A percentile compares a stretch with the other conserved stretches of the same genome.
These are phyloP conservation scores for Backusella morwellensis DNA, from an alignment of 192 early-diverging fungal genomes.

Conservation along the genomic window DNA sequence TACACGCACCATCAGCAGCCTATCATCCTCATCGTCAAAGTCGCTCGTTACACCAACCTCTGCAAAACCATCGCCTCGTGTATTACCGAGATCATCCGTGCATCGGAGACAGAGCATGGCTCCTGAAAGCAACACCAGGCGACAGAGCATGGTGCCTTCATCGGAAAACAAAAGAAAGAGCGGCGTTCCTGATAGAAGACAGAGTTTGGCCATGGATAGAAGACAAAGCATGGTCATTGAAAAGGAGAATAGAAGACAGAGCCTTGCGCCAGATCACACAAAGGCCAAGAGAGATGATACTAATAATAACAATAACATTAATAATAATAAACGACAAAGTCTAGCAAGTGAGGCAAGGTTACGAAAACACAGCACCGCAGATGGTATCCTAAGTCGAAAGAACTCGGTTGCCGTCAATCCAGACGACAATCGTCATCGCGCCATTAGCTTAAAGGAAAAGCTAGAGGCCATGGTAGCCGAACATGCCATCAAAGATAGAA, in stretches of 20 bases:
- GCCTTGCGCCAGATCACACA: not conserved
- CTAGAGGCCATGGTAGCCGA: constrained; percentile 24
- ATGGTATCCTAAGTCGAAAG: not conserved
- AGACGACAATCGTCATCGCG: not conserved
- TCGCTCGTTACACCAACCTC: not conserved
- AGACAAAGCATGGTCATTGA: not conserved
- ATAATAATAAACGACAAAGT: not conserved
- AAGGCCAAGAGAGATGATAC: not conserved
- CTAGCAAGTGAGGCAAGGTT: not conserved
- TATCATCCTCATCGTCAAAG: not conserved
- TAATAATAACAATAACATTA: not conserved
- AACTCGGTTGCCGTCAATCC: not conserved
- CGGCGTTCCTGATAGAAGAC: not conserved
- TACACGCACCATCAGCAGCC: not conserved
- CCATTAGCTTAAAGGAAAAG: constrained; percentile 21
- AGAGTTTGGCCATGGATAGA: not conserved
- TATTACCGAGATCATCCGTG: not conserved
- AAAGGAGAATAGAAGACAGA: not conserved
- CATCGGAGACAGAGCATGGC: not conserved
- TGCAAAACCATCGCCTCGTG: not conserved
- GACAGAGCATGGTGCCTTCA: not conserved
- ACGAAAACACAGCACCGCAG: not conserved
- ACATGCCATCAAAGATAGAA: constrained; percentile 3
- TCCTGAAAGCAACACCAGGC: not conserved
- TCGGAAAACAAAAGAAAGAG: not conserved